Evolutionary conservation across 768 basidiomycete species (phyloP).

Genomic region (Lentinula lateritia): DNA sequence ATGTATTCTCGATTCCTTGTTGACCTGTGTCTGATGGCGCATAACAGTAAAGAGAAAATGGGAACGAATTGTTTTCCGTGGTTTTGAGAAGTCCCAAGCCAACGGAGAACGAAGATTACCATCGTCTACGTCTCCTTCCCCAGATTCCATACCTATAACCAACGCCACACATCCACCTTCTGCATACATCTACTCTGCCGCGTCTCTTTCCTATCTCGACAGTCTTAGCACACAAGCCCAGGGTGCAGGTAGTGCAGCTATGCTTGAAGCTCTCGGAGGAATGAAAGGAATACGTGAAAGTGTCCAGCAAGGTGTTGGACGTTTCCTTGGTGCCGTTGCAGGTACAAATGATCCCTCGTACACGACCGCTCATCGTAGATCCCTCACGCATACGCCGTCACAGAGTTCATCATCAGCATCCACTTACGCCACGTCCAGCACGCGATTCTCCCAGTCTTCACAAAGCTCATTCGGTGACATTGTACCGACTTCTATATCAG

Average conservation of each 20-base stretch:
- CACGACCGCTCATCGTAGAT: neutral
- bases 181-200: slow-evolving; percentile 9
- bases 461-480: neutral
- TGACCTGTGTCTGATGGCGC: neutral
- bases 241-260: slow-evolving; percentile 24
- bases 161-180: slow-evolving; percentile 10
- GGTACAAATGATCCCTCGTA: slow-evolving; percentile 3
- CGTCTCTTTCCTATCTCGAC: slow-evolving; percentile 7
- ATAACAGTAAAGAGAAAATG: slow-evolving; percentile 71
- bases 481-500: neutral
- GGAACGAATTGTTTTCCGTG: slow-evolving; percentile 72
- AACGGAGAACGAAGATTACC: neutral
- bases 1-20: slow-evolving; percentile 15
- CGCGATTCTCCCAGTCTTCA: slow-evolving; percentile 4
- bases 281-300: slow-evolving; percentile 52
- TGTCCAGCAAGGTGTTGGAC: slow-evolving; percentile 36
- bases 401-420: slow-evolving; percentile 4
- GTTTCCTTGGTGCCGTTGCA: slow-evolving; percentile 45
- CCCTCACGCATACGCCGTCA: slow-evolving; percentile 2
- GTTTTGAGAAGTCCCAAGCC: slow-evolving; percentile 35
- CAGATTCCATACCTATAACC: slow-evolving; percentile 8
- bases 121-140: slow-evolving; percentile 17
- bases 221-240: slow-evolving; percentile 2
- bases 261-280: slow-evolving; percentile 32
- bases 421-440: neutral